Percentiles rank a stretch among this genome's conserved stretches.
These are phyloP conservation scores for Rauvolfia tetraphylla DNA, from an alignment of 257 asterid genomes.

Conservation along the genomic window DNA sequence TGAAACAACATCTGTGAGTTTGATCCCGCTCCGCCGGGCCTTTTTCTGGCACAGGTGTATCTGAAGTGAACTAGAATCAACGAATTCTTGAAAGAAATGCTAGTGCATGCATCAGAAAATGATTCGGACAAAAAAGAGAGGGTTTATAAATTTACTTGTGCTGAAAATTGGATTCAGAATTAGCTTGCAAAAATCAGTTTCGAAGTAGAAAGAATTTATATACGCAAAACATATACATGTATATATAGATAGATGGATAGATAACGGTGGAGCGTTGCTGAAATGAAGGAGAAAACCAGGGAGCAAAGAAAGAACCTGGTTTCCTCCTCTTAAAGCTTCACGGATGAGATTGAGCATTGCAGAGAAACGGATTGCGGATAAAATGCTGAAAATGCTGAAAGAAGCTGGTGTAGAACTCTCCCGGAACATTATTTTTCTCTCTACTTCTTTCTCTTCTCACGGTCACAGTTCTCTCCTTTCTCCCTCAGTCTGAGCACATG, in stretches of 20 bases:
- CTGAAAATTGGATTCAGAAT: not conserved
- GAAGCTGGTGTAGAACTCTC: not conserved
- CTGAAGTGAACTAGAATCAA: not conserved
- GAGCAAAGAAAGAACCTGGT: not conserved
- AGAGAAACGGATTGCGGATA: not conserved
- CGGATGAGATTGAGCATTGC: not conserved
- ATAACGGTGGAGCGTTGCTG: not conserved
- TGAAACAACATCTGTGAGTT: not conserved
- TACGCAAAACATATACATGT: too few relatives aligned
- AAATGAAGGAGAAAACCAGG: not conserved
- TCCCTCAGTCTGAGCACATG: not conserved
- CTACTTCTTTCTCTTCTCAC: not conserved
- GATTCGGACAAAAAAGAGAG: not conserved
- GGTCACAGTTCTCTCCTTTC: not conserved
- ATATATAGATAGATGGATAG: not conserved
- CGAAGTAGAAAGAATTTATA: too few relatives aligned
- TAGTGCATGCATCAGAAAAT: not conserved
- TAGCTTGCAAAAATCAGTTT: too few relatives aligned
- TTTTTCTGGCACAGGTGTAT: not conserved
- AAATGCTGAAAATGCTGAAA: not conserved
- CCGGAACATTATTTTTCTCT: not conserved
- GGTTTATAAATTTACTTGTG: not conserved
- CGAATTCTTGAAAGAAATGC: not conserved
- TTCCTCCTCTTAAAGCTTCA: not conserved
- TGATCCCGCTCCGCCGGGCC: not conserved